phyloP scores from a whole-genome alignment of 768 basidiomycete species.

The Pisolithus marmoratus region DNA sequence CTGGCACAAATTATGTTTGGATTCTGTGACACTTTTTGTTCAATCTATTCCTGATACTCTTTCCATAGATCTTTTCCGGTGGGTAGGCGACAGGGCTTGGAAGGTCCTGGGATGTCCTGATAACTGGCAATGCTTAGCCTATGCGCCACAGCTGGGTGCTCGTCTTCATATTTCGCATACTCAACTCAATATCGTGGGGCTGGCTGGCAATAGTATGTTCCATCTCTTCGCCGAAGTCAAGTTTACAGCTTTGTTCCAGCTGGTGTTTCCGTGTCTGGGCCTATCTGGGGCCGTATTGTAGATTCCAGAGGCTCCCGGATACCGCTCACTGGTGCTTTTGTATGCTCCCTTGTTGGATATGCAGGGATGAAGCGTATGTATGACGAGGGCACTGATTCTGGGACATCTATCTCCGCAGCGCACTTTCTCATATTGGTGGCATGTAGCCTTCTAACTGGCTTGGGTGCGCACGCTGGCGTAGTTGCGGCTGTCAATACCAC shows the following conservation, averaged over 20 bases:
- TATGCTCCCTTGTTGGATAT: conserved; percentile 62
- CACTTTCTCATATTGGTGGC: conserved; percentile 45
- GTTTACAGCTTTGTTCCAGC: conserved; percentile 39
- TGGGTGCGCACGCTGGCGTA: conserved; percentile 66
- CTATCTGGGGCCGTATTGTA: conserved; percentile 69
- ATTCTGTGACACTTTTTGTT: not conserved
- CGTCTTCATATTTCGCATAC: conserved; percentile 68
- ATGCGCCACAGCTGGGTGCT: conserved; percentile 72
- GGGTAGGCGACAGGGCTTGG: not conserved
- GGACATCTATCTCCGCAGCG: conserved; percentile 30
- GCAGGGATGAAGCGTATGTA: conserved; percentile 60
- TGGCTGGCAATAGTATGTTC: conserved; percentile 59
- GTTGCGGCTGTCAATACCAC: conserved; percentile 67
- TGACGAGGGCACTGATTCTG: conserved; percentile 37
- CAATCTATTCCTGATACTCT: not conserved
- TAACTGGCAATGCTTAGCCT: conserved; percentile 40
- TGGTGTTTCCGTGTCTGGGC: conserved; percentile 70
- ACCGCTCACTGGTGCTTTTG: conserved; percentile 49
- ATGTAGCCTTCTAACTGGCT: conserved; percentile 64
- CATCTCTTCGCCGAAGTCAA: not conserved
- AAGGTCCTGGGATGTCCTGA: not conserved
- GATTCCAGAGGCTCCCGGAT: conserved; percentile 64
- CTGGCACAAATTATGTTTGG: conserved; percentile 67
- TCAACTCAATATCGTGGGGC: conserved; percentile 66
- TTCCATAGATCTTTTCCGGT: conserved; percentile 10